Conservation (phyloP, 1,284 basidiomycete species). For the Melanopsichium pennsylvanicum region DNA sequence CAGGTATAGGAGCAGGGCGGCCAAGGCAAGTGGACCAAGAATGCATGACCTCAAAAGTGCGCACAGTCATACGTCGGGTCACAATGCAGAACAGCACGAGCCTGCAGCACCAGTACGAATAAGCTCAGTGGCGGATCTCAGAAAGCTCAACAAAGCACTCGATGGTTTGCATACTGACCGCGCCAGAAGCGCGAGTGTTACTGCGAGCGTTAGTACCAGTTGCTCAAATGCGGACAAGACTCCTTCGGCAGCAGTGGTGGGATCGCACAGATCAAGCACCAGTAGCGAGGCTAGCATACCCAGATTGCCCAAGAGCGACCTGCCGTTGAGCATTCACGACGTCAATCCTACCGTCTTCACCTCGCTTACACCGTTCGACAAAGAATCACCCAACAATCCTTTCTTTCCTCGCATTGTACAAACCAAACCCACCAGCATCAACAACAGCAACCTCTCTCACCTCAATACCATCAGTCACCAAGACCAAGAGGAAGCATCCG, state of each 20-base stretch:
- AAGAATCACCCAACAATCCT: constrained; percentile 8
- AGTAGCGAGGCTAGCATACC: constrained; percentile 25
- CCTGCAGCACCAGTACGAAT: constrained; percentile 36
- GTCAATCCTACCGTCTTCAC: constrained; percentile 11
- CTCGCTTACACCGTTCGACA: constrained; percentile 7
- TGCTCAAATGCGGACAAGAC: no score
- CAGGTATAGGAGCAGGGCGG: constrained; percentile 38
- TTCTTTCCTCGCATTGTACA: constrained; percentile 13
- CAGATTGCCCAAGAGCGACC: constrained; percentile 17
- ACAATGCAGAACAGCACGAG: constrained; percentile 23
- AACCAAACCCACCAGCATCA: not conserved
- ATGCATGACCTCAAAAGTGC: constrained; percentile 2
- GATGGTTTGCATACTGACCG: constrained; percentile 31
- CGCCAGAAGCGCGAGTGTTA: constrained; percentile 8
- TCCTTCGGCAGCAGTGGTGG: no score
- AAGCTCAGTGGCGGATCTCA: constrained; percentile 33
- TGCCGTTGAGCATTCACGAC: constrained; percentile 34
- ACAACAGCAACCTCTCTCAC: not conserved
- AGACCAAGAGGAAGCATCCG: not conserved
- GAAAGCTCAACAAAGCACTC: constrained; percentile 32
- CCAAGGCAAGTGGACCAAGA: constrained; percentile 24
- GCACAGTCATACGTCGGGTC: not conserved
- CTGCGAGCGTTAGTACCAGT: not conserved
- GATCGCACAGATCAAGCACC: not conserved
- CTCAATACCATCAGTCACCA: no score